phyloP scores from a whole-genome alignment of 2,329 filamentous ascomycete species.

The Myriosclerotinia curreyana region DNA sequence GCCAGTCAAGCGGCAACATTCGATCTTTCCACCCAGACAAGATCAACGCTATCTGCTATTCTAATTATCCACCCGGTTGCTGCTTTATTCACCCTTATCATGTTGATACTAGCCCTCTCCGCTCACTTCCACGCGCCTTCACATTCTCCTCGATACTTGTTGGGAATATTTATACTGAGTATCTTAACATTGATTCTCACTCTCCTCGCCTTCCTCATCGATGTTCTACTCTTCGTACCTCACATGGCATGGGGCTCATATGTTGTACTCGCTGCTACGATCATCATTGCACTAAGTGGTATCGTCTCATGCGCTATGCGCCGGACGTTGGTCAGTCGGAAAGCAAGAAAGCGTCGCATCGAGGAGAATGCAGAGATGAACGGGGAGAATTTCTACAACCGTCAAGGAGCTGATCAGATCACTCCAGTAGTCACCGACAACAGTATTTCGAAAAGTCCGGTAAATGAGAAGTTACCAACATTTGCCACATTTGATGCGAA shows the following conservation, averaged over 20 bases:
- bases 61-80: slow-evolving; percentile 92
- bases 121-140: slow-evolving; percentile 85
- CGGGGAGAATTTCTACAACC: slow-evolving; percentile 84
- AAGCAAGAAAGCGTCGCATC: slow-evolving; percentile 88
- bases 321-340: slow-evolving; percentile 83
- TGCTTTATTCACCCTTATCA: slow-evolving; percentile 78
- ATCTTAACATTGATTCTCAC: slow-evolving; percentile 81
- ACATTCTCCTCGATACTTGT: slow-evolving; percentile 84
- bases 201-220: slow-evolving; percentile 84
- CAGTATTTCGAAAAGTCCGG: slow-evolving; percentile 55
- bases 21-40: slow-evolving; percentile 52
- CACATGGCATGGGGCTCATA: slow-evolving; percentile 94
- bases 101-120: slow-evolving; percentile 73
- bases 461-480: slow-evolving; percentile 49
- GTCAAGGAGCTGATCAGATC: slow-evolving; percentile 45
- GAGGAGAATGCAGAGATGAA: slow-evolving; percentile 97
- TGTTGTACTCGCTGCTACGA: slow-evolving; percentile 84
- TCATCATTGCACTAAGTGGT: slow-evolving; percentile 76
- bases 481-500: slow-evolving; percentile 62
- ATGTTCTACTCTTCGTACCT: slow-evolving; percentile 90
- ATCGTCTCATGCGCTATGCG: slow-evolving; percentile 94
- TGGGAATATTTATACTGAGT: slow-evolving; percentile 80
- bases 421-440: slow-evolving; percentile 49
- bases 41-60: slow-evolving; percentile 74
- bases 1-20: slow-evolving; percentile 45